Evolutionary conservation across 495 filamentous ascomycete genomes (phyloP).

Genomic region (Rusavskia elegans): DNA sequence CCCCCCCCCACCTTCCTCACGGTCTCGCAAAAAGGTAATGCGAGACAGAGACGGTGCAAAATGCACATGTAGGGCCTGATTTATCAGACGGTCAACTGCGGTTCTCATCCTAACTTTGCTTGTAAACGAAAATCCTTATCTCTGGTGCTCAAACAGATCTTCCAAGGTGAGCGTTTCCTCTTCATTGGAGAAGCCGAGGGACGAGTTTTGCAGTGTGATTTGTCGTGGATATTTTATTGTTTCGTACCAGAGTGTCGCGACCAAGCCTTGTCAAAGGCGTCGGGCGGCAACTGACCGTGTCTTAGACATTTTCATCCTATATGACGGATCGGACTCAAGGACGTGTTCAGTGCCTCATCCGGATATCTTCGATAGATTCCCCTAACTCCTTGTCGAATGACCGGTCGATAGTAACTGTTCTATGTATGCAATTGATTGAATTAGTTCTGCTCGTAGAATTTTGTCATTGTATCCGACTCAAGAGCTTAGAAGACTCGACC

Average conservation of each 20-base stretch:
- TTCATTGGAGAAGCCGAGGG: slow-evolving; percentile 2
- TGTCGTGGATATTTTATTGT: background rate
- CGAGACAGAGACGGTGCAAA: too few species aligned
- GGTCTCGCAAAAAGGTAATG: too few species aligned
- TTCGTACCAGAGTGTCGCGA: background rate
- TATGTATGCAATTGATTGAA: too few species aligned
- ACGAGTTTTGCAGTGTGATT: background rate
- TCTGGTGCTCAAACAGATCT: slow-evolving; percentile 1
- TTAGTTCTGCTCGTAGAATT: too few species aligned
- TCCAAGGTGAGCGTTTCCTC: slow-evolving; percentile 1
- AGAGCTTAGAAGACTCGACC: too few species aligned
- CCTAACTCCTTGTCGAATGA: too few species aligned
- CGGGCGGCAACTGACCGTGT: background rate
- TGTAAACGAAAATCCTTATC: background rate
- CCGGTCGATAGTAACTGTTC: too few species aligned
- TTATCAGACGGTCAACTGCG: too few species aligned
- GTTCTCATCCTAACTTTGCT: slow-evolving; percentile 7
- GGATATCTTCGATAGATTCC: background rate
- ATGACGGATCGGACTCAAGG: background rate
- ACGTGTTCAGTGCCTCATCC: background rate
- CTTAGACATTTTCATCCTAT: background rate
- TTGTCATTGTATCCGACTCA: too few species aligned
- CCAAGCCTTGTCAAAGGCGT: background rate
- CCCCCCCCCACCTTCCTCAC: too few species aligned
- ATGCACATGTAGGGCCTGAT: too few species aligned